Evolutionary conservation across 1,139 yeast species (phyloP).

Genomic region (Suhomyces ambrosiae): DNA sequence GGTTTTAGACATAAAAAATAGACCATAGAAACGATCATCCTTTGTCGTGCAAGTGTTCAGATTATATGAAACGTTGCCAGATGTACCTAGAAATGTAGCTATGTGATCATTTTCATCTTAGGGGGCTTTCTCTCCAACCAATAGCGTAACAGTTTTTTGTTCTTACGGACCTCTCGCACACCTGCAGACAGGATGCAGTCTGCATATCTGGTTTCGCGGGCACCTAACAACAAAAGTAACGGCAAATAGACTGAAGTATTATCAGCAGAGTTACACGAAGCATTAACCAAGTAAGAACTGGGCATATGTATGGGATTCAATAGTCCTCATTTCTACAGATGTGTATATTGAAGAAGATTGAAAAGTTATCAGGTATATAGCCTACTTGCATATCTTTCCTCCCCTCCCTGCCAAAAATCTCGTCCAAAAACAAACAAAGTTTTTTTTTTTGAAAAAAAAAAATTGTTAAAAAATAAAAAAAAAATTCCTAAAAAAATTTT

Average conservation of each 20-base stretch:
- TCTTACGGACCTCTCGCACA: background rate
- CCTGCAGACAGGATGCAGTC: constrained; percentile 1
- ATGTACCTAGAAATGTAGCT: no score
- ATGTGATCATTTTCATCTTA: constrained; percentile 1
- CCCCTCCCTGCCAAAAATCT: background rate
- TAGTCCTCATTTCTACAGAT: no score
- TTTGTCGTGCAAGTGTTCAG: no score
- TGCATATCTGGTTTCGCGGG: constrained; percentile 1
- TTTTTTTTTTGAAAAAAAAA: constrained; percentile 7
- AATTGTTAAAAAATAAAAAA: constrained; percentile 6
- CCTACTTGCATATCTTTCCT: no score
- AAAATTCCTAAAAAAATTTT: constrained; percentile 9
- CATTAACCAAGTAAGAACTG: no score
- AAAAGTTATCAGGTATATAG: no score
- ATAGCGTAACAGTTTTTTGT: constrained; percentile 6
- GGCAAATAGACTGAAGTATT: background rate
- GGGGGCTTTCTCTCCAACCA: constrained; percentile 10
- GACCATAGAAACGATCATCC: no score
- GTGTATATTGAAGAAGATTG: no score
- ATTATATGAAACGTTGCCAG: background rate
- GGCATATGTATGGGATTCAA: no score
- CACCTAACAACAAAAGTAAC: constrained; percentile 1
- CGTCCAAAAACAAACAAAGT: constrained; percentile 6
- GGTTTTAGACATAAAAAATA: no score
- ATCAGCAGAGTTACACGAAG: no score